Evolutionary conservation across 257 asterid species (phyloP), one percentile per base, ranked within the genome.

Genomic region (Marsdenia floribunda): DNA sequence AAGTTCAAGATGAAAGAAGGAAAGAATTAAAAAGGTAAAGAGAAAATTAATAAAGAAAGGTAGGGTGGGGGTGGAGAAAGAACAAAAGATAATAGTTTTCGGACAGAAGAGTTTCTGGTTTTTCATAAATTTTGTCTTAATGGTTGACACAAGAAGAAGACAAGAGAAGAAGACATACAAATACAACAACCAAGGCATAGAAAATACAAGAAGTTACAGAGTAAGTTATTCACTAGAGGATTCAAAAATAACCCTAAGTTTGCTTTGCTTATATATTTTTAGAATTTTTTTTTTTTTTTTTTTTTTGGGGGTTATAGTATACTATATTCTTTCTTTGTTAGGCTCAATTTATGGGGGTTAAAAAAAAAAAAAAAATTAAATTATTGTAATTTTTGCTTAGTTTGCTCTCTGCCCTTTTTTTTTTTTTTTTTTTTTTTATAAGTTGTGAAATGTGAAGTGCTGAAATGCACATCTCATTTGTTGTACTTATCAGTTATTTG

Each of bases 291-390:
- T 55, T 42, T 50, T 59, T 26, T 37, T 1, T 8, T 4, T 19
- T 9, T 29, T 29, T n/a, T n/a, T n/a, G n/a, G n/a, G n/a, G n/a
- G 33, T 0, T 29, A 29, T 29, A 6, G 35, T 76, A 71, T 77
- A 71, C 70, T 75, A 74, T 87, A 84, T 87, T 83, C 82, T 88
- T 86, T 90, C 83, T 88, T 86, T 90, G 74, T 70, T 83, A 86
- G 85, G 81, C 52, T 82, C 70, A 76, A 21, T 37, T 74, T 24
- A 64, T 76, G 22, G 18, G 47, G 18, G 44, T 63, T 22, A 3
- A 3, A 0, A 0, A 29, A 29, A 29, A 29, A 29, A 29, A 29
- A 29, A 29, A 29, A 29, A 29, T 29, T 29, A 29, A 29, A 29
- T 40, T 40, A 40, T 77, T 82, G 84, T 79, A 78, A 79, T 81